These are phyloP conservation scores for Neobulgaria alba DNA, from an alignment of 2,329 filamentous ascomycete species.

Conservation along the genomic window DNA sequence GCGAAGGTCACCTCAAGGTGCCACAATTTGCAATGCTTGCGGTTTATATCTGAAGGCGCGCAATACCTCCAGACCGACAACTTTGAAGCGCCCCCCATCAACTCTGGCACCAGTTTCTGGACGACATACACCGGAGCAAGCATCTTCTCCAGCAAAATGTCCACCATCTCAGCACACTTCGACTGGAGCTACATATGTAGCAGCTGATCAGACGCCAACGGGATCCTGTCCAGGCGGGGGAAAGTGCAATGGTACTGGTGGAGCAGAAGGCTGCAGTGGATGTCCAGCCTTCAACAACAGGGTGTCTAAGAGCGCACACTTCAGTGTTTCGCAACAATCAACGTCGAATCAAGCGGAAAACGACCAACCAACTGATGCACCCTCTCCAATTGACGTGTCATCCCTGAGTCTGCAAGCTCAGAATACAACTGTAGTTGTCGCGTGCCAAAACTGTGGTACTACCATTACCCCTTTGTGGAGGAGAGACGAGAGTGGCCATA, in stretches of 20 bases:
- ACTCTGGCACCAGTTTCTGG: conserved; percentile 30
- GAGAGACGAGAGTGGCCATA: conserved; percentile 86
- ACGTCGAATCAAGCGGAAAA: conserved; percentile 17
- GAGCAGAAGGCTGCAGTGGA: conserved; percentile 87
- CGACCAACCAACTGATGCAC: conserved; percentile 25
- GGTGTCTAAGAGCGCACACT: conserved; percentile 76
- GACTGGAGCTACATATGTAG: conserved; percentile 60
- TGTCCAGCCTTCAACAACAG: conserved; percentile 98
- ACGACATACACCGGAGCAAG: conserved; percentile 18
- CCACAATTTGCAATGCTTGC: conserved; percentile 96
- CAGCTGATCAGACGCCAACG: conserved; percentile 62
- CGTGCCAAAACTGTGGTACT: conserved; percentile 94
- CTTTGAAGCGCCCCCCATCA: conserved; percentile 68
- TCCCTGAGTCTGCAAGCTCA: conserved; percentile 36
- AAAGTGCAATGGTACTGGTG: conserved; percentile 91
- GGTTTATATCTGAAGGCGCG: conserved; percentile 90
- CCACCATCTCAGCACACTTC: conserved; percentile 30
- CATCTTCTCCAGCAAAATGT: conserved; percentile 26
- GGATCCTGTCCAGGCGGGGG: conserved; percentile 96
- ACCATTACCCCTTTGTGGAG: conserved; percentile 96
- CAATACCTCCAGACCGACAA: conserved; percentile 84
- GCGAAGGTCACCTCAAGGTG: conserved; percentile 85
- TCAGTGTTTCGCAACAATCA: conserved; percentile 40
- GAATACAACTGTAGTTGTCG: conserved; percentile 61
- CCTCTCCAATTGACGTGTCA: conserved; percentile 41